phyloP scores from a whole-genome alignment of 345 rosid species.

The Raphanus raphanistrum region DNA sequence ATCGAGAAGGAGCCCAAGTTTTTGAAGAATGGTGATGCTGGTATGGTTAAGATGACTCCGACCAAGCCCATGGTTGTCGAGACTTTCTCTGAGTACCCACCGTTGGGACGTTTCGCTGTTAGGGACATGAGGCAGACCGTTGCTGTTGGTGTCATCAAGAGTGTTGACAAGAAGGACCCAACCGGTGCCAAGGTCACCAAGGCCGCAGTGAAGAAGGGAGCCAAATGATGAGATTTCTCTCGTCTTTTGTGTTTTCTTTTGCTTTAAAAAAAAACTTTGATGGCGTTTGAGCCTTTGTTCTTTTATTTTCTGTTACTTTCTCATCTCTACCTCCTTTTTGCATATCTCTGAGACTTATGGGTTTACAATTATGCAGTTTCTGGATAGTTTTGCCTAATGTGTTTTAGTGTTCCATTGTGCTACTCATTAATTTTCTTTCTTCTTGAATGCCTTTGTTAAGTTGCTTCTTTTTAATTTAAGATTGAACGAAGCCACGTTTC shows the following conservation, averaged over 20 bases:
- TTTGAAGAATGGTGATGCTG: constrained; percentile 74
- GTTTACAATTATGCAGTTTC: constrained; percentile 23
- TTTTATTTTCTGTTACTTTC: constrained; percentile 5
- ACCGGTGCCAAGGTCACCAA: constrained; percentile 81
- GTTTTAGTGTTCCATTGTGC: background rate
- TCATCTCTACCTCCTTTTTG: constrained; percentile 24
- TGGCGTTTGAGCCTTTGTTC: constrained; percentile 33
- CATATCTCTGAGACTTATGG: constrained; percentile 13
- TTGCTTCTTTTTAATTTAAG: background rate
- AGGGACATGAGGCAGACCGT: constrained; percentile 95
- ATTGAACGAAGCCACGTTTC: background rate
- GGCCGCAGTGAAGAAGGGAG: constrained; percentile 83
- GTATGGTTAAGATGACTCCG: constrained; percentile 65
- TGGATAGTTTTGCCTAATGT: constrained; percentile 7
- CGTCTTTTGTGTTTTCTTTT: background rate
- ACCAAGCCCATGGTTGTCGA: constrained; percentile 95
- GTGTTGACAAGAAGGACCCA: constrained; percentile 85
- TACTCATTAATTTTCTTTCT: background rate
- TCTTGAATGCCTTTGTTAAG: background rate
- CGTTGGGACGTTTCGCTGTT: constrained; percentile 86
- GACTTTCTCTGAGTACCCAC: constrained; percentile 78
- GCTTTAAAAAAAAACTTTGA: background rate
- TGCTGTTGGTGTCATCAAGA: constrained; percentile 90
- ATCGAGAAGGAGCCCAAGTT: constrained; percentile 43
- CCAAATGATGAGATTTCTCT: constrained; percentile 50